A percentile compares a stretch with the other conserved stretches of the same genome.
phyloP scores from a whole-genome alignment of 495 filamentous ascomycete genomes.

The Daldinia concentrica region DNA sequence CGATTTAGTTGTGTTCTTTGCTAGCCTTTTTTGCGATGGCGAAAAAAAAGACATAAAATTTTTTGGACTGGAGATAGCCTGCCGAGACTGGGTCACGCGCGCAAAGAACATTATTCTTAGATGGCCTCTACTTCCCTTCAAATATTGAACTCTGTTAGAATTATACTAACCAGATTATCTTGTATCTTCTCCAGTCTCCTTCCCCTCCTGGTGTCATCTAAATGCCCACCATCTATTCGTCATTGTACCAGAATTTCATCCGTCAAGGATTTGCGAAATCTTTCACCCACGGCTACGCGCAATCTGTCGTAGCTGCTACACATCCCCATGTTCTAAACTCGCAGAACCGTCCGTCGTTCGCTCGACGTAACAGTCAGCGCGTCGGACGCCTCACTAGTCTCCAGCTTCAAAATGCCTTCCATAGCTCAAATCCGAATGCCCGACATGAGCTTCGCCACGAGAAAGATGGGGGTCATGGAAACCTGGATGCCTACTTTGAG shows the following conservation, averaged over 20 bases:
- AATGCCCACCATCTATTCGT: conserved; percentile 69
- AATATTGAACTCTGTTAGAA: neutral
- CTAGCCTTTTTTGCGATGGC: neutral
- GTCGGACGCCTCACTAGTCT: conserved; percentile 68
- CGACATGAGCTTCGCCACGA: conserved; percentile 55
- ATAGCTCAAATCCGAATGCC: conserved; percentile 49
- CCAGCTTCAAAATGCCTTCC: conserved; percentile 81
- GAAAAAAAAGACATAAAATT: neutral
- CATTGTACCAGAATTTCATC: conserved; percentile 82
- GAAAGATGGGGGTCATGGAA: conserved; percentile 55
- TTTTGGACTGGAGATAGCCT: neutral
- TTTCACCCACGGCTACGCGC: conserved; percentile 96
- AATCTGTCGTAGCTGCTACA: conserved; percentile 94
- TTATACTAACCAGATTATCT: conserved; percentile 19
- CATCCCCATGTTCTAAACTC: conserved; percentile 84
- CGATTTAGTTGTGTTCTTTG: neutral
- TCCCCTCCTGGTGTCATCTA: conserved; percentile 60
- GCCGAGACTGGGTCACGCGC: conserved; percentile 9
- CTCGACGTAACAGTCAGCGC: conserved; percentile 56
- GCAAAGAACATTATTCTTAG: neutral
- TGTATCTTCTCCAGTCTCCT: conserved; percentile 44
- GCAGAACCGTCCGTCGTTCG: conserved; percentile 66
- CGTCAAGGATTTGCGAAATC: conserved; percentile 96
- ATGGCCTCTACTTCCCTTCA: neutral
- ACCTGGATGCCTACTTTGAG: conserved; percentile 86